Evolutionary conservation across 306 rosid species (phyloP).

Genomic region (Sicyos edulis): DNA sequence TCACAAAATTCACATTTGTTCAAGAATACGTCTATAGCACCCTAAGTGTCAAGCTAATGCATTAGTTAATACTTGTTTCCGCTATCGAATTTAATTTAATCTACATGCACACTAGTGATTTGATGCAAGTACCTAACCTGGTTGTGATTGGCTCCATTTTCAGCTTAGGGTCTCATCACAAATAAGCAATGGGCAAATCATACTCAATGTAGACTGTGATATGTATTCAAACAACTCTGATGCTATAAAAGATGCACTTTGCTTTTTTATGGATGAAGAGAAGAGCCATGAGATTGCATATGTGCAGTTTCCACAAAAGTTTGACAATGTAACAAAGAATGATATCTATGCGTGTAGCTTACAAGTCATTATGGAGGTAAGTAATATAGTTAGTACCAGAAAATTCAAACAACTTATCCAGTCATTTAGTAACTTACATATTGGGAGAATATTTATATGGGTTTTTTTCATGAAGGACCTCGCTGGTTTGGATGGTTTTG

Average conservation of each 20-base stretch:
- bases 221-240: conserved; percentile 63
- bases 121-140: neutral
- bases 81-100: neutral
- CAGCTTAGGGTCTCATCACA: no score
- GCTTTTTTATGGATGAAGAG: conserved; percentile 74
- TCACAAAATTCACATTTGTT: neutral
- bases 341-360: conserved; percentile 42
- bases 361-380: conserved; percentile 29
- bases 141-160: conserved; percentile 18
- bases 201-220: no score
- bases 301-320: conserved; percentile 62
- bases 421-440: neutral
- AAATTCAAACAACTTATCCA: neutral
- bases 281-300: conserved; percentile 64
- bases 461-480: conserved; percentile 38
- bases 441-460: conserved; percentile 3
- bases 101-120: neutral
- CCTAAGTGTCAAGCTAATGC: conserved; percentile 1
- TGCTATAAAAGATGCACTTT: conserved; percentile 62
- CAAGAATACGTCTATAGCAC: neutral
- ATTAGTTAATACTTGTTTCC: no score
- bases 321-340: conserved; percentile 49
- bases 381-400: conserved; percentile 17
- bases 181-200: no score
- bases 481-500: conserved; percentile 53